Base-by-base conservation (phyloP, 257 asterid species). In the Catharanthus roseus region DNA sequence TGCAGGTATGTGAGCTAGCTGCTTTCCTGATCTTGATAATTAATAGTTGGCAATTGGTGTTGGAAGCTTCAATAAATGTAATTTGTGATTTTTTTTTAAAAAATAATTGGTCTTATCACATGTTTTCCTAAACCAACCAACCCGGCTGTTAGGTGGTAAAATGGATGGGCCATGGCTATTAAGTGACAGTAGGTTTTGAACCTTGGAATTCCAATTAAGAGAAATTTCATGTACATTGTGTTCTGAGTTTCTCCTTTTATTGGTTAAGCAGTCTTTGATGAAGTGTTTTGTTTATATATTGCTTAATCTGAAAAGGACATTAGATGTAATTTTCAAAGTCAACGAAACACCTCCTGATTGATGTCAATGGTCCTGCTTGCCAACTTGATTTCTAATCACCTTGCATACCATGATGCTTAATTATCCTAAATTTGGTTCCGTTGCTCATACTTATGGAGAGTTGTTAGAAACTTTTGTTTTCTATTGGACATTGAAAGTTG, bases 1-100 rank as follows among this genome's bases (percentile, higher is more conserved):
- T 75, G 95, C 96, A 49, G 96, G 99, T 91, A 81, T 75, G 4
- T 34, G 16, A 33, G 0, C n/a, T 16, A 60, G 13, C 65, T 60
- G 8, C 15, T 60, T 60, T 60, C 41, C 42, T 60, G 31, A 9
- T 11, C 23, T 57, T 15, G 36, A 24, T 28, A 56, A 26, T 10
- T 0, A 6, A 8, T 58, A 13, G 13, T 28, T 29, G 41, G 66
- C 10, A 33, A 61, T 61, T 61, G 7, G 5, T 15, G 3, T 31
- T 41, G 16, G 42, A 2, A 33, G 66, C 44, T n/a, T 34, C 29
- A 34, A 19, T 36, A 33, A 31, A 16, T 1, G 3, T 61, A 33
- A 18, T 62, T 18, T 62, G 47, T 34, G 29, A 34, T 18, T 1
- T 34, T 36, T 19, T 33, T 29, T 34, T 15, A 5, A 13, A 21